Base-by-base conservation (phyloP, 495 filamentous ascomycete species). In the Cladorrhinum samala region DNA sequence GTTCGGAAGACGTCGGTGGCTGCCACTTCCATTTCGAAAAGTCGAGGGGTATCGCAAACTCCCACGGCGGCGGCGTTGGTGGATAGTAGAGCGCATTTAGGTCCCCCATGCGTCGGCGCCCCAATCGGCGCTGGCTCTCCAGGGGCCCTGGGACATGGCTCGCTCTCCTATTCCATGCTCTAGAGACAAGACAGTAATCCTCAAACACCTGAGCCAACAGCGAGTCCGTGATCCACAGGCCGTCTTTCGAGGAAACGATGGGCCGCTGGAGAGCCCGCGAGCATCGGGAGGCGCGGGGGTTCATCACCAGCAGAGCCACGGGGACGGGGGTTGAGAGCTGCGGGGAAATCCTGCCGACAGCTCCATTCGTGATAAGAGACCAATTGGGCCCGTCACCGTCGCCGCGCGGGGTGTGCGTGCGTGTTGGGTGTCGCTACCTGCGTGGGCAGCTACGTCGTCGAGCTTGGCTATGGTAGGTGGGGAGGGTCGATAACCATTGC, bases 81-180 rank as follows among this genome's bases (percentile, higher is more conserved):
- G 69, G 59, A 9, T 65, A 55, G 14, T 68, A 67, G 16, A 69
- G 53, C 19, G 67, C 58, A 43, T 62, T 69, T n/a, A 73, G 56
- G 45, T 70, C 69, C 43, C 67, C 69, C 68, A 82, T 74, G 21
- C 69, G 70, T 49, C 78, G 68, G 47, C 69, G 77, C n/a, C 77
- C 77, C 46, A 79, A 55, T 17, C 77, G 71, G 30, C 76, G 74
- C 5, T 76, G 70, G 61, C 68, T 69, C 61, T 82, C 78, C 55
- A 80, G 68, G 18, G 77, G 77, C 0, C 77, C 77, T 3, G 77
- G 72, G 0, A 69, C 50, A 50, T 61, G 54, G 57, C 61, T 56
- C 4, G 51, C 54, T 50, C 65, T 53, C 13, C 73, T 65, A 21
- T 57, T 63, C 37, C 50, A 39, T 3, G 44, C 53, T 21, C 54